Conservation (phyloP, 495 filamentous ascomycete species). For the Tuber magnatum region DNA sequence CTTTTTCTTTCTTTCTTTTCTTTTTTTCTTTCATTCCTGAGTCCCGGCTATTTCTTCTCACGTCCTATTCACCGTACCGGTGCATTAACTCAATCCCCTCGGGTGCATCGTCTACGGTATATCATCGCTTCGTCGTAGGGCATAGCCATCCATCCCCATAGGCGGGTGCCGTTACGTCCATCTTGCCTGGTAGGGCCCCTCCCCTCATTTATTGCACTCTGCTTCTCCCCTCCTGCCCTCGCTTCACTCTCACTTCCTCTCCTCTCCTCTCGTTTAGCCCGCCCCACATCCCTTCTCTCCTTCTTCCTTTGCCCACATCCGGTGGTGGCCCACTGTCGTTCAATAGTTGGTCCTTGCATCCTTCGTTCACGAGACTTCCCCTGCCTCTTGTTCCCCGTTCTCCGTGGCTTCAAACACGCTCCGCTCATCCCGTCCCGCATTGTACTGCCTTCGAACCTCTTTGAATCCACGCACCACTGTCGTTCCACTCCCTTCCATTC, state of each 20-base stretch:
- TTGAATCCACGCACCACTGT: neutral
- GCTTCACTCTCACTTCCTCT: neutral
- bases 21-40: neutral
- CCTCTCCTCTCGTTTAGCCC: neutral
- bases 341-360: neutral
- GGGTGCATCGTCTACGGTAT: neutral
- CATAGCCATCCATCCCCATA: neutral
- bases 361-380: neutral
- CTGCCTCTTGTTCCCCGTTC: neutral
- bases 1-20: no score
- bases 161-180: neutral
- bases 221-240: neutral
- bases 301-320: neutral
- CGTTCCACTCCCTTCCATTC: neutral
- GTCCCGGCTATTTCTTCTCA: neutral
- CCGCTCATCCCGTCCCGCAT: neutral
- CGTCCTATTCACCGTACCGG: neutral
- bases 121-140: neutral
- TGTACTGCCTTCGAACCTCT: neutral
- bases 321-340: neutral
- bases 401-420: neutral
- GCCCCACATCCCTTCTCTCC: neutral
- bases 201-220: slow-evolving; percentile 2
- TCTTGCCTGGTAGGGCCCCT: neutral
- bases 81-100: neutral